Percentiles rank a stretch among this genome's conserved stretches.
These are phyloP conservation scores for Candida manassasensis DNA, from an alignment of 805 yeast species.

Conservation along the genomic window DNA sequence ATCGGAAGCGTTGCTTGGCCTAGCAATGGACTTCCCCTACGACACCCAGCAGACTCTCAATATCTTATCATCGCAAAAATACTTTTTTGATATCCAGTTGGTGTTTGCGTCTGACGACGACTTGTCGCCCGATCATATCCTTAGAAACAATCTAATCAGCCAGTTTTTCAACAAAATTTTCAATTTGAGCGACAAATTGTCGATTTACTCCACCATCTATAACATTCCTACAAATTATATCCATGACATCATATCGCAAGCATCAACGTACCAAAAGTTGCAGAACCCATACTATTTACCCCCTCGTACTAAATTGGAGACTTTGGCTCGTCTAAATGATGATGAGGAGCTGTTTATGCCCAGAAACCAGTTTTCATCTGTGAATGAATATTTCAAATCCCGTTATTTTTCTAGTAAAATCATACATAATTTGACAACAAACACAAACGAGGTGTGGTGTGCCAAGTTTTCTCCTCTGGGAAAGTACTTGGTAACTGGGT, in stretches of 20 bases:
- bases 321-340: not conserved
- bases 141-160: slow-evolving; percentile 8
- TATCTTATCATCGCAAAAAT: not conserved
- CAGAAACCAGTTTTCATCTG: not conserved
- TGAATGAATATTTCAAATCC: slow-evolving; percentile 4
- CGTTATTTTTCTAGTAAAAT: slow-evolving; percentile 32
- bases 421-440: slow-evolving; percentile 45
- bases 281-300: slow-evolving; percentile 27
- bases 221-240: slow-evolving; percentile 20
- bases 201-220: slow-evolving; percentile 8
- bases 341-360: slow-evolving; percentile 4
- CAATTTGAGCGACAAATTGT: slow-evolving; percentile 9
- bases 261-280: slow-evolving; percentile 17
- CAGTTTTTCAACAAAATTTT: slow-evolving; percentile 12
- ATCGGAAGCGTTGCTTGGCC: slow-evolving; percentile 17
- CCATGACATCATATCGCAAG: slow-evolving; percentile 18
- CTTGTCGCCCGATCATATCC: slow-evolving; percentile 5
- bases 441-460: slow-evolving; percentile 80
- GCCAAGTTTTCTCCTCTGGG: slow-evolving; percentile 77
- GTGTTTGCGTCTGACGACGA: slow-evolving; percentile 1
- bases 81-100: slow-evolving; percentile 1
- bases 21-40: slow-evolving; percentile 16
- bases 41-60: not conserved
- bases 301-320: slow-evolving; percentile 16
- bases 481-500: slow-evolving; percentile 67